Evolutionary conservation across 73 alveolate species (phyloP).

Genomic region (Symbiodinium natans): DNA sequence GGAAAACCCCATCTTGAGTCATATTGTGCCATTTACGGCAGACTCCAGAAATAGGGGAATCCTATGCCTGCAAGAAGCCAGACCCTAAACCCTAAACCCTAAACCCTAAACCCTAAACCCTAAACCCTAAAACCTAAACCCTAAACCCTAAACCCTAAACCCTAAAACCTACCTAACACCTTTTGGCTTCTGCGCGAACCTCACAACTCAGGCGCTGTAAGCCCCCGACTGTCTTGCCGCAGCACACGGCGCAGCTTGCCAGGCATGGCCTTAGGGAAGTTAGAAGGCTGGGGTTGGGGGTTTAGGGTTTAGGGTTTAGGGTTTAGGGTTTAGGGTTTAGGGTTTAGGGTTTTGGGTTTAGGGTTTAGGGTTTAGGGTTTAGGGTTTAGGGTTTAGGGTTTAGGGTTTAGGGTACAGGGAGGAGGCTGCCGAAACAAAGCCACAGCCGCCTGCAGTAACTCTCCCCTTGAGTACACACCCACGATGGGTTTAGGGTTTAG

Average conservation of each 20-base stretch:
- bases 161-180: background rate
- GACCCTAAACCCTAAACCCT: background rate
- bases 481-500: background rate
- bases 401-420: too few species aligned
- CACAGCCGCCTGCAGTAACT: too few species aligned
- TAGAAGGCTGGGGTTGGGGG: too few species aligned
- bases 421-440: too few species aligned
- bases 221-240: conserved; percentile 55
- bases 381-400: too few species aligned
- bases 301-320: background rate
- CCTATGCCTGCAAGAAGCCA: background rate
- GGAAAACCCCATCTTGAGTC: too few species aligned
- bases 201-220: background rate
- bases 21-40: background rate
- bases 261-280: conserved; percentile 31
- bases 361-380: background rate
- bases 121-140: background rate
- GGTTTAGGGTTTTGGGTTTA: background rate
- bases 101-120: background rate
- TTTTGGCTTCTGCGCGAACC: background rate
- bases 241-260: conserved; percentile 88
- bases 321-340: background rate
- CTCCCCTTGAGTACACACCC: too few species aligned
- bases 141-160: background rate
- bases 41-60: background rate